Conservation (phyloP, 2,329 filamentous ascomycete genomes). For the Podosphaera aphanis region DNA sequence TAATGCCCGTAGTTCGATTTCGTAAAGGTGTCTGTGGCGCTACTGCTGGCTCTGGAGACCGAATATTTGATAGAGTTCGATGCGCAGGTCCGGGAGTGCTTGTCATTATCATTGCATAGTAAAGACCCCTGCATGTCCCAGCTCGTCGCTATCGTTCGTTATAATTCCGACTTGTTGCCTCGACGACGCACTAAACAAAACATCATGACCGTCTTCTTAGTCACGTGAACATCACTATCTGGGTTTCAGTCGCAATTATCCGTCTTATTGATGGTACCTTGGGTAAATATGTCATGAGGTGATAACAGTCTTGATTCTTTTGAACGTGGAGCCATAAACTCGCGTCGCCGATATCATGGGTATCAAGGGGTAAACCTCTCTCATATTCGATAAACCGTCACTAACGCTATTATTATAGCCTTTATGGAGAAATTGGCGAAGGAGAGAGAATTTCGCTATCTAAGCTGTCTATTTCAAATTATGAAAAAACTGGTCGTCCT, state of each 20-base stretch:
- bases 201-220: neutral
- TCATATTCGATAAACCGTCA: neutral
- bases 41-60: constrained; percentile 14
- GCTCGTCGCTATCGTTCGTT: neutral
- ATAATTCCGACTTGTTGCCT: neutral
- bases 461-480: constrained; percentile 57
- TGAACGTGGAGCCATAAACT: neutral
- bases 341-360: constrained; percentile 23
- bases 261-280: too few species aligned
- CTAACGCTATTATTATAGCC: constrained; percentile 25
- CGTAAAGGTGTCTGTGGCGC: constrained; percentile 36
- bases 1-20: constrained; percentile 24
- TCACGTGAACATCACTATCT: neutral
- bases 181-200: neutral
- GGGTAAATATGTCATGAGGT: too few species aligned
- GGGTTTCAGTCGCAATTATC: too few species aligned
- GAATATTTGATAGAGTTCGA: constrained; percentile 33
- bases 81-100: constrained; percentile 23
- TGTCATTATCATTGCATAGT: constrained; percentile 7
- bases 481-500: constrained; percentile 45
- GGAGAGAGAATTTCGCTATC: constrained; percentile 60
- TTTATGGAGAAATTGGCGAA: constrained; percentile 72
- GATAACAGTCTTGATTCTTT: too few species aligned
- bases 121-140: too few species aligned
- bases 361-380: constrained; percentile 33